Evolutionary conservation across 768 basidiomycete species (phyloP), one percentile per base, ranked within the genome.

Genomic region (Rhodotorula taiwanensis): DNA sequence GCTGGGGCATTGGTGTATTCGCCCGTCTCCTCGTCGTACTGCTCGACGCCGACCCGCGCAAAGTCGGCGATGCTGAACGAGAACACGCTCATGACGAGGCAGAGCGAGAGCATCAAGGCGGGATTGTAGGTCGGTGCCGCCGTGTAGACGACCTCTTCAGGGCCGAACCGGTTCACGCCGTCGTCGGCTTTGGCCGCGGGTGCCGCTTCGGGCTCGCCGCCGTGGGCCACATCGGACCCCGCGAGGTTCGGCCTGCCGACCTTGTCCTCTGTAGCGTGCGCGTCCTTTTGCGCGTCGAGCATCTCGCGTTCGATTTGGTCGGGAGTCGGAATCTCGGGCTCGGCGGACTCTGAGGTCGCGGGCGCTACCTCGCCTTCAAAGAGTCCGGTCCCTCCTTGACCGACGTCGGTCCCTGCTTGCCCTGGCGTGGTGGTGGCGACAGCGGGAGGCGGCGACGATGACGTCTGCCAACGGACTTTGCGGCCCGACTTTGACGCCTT

Each of bases 91-190:
- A 68, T 43, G 41, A 61, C 59, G 16, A 55, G 44, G 13, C 51
- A 47, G n/a, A 53, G 51, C 7, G 55, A 49, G 27, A 68, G 55
- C 48, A 68, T 60, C 23, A 68, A 45, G 4, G 67, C 43, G 9
- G 47, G 43, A 45, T 64, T 68, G 55, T 44, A 68, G 0, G 62
- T 55, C 15, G 55, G 45, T 0, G 30, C 21, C 3, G 67, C 27
- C 10, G 58, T 60, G 55, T 61, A 68, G 61, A 68, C 36, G n/a
- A 56, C 36, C 49, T 64, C 59, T 28, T 36, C 62, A 20, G 45
- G 44, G 5, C 51, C 5, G 45, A n/a, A n/a, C n/a, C n/a, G n/a
- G n/a, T n/a, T n/a, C n/a, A n/a, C n/a, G n/a, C n/a, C 36, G 10
- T 39, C 16, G 36, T 39, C 36, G 10, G 36, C 16, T 16, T 39